Percentiles rank a stretch among this genome's conserved stretches.
Evolutionary conservation across 2,329 filamentous ascomycete species (phyloP).

Genomic region (Aureobasidium sp.): DNA sequence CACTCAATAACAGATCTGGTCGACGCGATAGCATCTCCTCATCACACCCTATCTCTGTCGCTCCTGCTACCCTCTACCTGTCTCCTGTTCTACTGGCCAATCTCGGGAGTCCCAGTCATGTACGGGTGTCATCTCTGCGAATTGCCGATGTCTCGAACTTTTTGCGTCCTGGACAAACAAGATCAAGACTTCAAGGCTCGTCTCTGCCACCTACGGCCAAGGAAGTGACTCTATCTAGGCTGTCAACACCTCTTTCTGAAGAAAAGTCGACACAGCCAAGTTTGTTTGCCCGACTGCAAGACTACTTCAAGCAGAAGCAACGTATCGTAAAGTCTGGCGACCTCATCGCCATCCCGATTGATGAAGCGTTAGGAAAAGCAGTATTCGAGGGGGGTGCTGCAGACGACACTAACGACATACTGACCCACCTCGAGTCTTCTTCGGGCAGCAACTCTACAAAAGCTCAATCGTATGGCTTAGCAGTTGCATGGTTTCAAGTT

Average conservation of each 20-base stretch:
- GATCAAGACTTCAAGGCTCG: slow-evolving; percentile 23
- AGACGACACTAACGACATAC: slow-evolving; percentile 57
- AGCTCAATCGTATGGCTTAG: slow-evolving; percentile 22
- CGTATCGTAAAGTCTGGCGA: slow-evolving; percentile 82
- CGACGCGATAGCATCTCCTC: slow-evolving; percentile 51
- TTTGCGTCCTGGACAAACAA: slow-evolving; percentile 27
- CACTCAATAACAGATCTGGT: slow-evolving; percentile 43
- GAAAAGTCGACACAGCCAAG: slow-evolving; percentile 80
- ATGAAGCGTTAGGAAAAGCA: slow-evolving; percentile 74
- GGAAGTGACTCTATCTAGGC: slow-evolving; percentile 81
- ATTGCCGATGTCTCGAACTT: slow-evolving; percentile 38
- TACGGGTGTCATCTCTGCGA: slow-evolving; percentile 65
- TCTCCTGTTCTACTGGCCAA: slow-evolving; percentile 87
- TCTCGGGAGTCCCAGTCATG: slow-evolving; percentile 67
- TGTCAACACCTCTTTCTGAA: slow-evolving; percentile 81
- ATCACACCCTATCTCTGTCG: slow-evolving; percentile 36
- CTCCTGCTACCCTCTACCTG: slow-evolving; percentile 63
- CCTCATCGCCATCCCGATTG: slow-evolving; percentile 79
- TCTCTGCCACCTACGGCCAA: slow-evolving; percentile 55
- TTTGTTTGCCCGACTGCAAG: slow-evolving; percentile 78
- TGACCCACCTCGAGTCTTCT: slow-evolving; percentile 6
- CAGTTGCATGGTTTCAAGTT: slow-evolving; percentile 87
- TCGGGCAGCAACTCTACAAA: slow-evolving; percentile 32
- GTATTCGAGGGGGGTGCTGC: slow-evolving; percentile 66
- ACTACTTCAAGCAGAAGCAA: slow-evolving; percentile 76